Conservation (phyloP, 208 protist genomes). For the Hexamita inflata region DNA sequence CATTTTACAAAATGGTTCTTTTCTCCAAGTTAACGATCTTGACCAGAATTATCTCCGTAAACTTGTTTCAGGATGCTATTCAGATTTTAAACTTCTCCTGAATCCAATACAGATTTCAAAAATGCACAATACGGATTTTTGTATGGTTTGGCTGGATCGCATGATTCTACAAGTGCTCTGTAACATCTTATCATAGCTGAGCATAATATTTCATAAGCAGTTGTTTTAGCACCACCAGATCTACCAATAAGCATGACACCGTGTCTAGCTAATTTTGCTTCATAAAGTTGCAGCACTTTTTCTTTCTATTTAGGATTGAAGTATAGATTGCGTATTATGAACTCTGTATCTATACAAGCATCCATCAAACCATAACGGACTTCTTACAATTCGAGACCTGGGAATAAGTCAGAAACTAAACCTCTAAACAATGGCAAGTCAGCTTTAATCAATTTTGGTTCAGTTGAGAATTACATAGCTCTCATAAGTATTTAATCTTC, state of each 20-base stretch:
- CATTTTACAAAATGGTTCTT: not conserved
- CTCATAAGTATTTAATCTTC: constrained; percentile 81
- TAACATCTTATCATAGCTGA: constrained; percentile 58
- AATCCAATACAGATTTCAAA: constrained; percentile 31
- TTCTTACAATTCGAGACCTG: constrained; percentile 61
- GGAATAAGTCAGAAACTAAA: constrained; percentile 84
- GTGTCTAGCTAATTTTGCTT: constrained; percentile 80
- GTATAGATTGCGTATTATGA: constrained; percentile 58
- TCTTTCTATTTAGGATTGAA: constrained; percentile 25
- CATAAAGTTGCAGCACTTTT: constrained; percentile 80
- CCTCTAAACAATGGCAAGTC: constrained; percentile 78
- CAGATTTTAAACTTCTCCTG: constrained; percentile 57
- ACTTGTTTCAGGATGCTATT: constrained; percentile 57
- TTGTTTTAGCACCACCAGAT: constrained; percentile 76
- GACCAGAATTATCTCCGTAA: constrained; percentile 12
- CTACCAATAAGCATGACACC: constrained; percentile 89
- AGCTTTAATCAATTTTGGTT: constrained; percentile 83
- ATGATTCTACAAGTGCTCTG: constrained; percentile 55
- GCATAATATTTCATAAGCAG: constrained; percentile 68
- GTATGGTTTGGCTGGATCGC: constrained; percentile 57
- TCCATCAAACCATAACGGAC: constrained; percentile 61
- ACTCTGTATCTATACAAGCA: constrained; percentile 58
- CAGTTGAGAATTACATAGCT: constrained; percentile 81
- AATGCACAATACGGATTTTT: constrained; percentile 50
- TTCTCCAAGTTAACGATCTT: not conserved